Evolutionary conservation across 192 early-diverging fungal species (phyloP).

Genomic region (Dissophora ornata): DNA sequence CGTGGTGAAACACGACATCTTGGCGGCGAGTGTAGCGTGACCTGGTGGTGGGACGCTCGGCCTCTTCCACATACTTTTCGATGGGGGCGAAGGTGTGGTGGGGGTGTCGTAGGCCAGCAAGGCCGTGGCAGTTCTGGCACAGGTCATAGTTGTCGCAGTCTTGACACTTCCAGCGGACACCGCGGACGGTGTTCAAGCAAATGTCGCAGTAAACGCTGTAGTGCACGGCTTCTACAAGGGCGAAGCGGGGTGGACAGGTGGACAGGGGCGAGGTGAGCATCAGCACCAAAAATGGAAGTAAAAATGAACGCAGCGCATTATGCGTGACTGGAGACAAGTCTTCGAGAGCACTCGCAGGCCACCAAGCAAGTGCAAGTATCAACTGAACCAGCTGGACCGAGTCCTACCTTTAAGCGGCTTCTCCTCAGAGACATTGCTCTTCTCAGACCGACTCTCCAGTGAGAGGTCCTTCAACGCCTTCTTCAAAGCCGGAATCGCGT

Average conservation of each 20-base stretch:
- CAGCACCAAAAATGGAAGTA: conserved; percentile 25
- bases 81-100: conserved; percentile 41
- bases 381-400: too few relatives aligned
- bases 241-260: not conserved
- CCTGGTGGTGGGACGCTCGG: not conserved
- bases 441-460: too few relatives aligned
- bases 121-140: conserved; percentile 54
- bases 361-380: too few relatives aligned
- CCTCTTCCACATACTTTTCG: not conserved
- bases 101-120: conserved; percentile 22
- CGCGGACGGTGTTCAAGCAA: conserved; percentile 62
- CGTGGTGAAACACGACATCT: conserved; percentile 1
- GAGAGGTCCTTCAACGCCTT: too few relatives aligned
- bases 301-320: not conserved
- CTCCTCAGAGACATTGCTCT: too few relatives aligned
- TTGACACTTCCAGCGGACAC: conserved; percentile 70
- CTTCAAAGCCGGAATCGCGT: not conserved
- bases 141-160: conserved; percentile 69
- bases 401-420: too few relatives aligned
- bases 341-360: too few relatives aligned
- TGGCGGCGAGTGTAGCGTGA: not conserved
- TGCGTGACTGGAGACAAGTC: too few relatives aligned
- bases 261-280: too few relatives aligned
- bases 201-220: conserved; percentile 64
- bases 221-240: conserved; percentile 33